Percentiles rank a stretch among this genome's conserved stretches.
phyloP scores from a whole-genome alignment of 1,139 yeast species.

The Candida mesenterica region DNA sequence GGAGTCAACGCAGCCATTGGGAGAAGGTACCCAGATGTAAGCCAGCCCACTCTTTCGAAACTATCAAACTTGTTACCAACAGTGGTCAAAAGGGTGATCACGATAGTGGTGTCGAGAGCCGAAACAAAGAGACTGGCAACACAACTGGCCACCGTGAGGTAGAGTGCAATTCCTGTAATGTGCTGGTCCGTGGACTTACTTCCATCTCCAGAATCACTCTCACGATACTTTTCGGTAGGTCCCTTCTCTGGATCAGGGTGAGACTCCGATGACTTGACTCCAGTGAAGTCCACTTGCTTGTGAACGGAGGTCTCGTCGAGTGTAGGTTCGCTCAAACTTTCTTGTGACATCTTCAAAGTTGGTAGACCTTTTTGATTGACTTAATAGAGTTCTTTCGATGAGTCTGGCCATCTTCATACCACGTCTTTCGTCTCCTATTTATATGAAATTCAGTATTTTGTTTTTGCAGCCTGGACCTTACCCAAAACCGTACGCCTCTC shows the following conservation, averaged over 20 bases:
- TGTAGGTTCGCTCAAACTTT: no score
- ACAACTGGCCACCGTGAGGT: conserved; percentile 44
- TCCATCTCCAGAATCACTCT: conserved; percentile 60
- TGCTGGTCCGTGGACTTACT: conserved; percentile 49
- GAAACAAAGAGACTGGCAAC: conserved; percentile 52
- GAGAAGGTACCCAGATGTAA: conserved; percentile 57
- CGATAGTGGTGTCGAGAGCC: conserved; percentile 69
- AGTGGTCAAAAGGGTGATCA: conserved; percentile 53
- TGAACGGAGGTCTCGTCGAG: no score
- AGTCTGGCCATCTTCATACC: no score
- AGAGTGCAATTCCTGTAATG: conserved; percentile 41
- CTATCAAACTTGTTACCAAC: conserved; percentile 55
- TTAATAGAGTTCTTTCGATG: no score
- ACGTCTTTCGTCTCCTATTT: no score
- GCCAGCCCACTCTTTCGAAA: conserved; percentile 61
- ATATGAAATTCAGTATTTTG: no score
- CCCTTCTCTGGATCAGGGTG: conserved; percentile 1
- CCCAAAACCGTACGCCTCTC: no score
- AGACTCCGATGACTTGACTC: no score
- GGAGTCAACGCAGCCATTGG: conserved; percentile 59
- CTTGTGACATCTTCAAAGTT: no score
- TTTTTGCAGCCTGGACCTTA: no score
- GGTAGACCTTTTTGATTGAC: no score
- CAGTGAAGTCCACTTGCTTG: no score
- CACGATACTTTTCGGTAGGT: conserved; percentile 18